phyloP scores from a whole-genome alignment of 192 early-diverging fungal species.

The Linnemannia schmuckeri region DNA sequence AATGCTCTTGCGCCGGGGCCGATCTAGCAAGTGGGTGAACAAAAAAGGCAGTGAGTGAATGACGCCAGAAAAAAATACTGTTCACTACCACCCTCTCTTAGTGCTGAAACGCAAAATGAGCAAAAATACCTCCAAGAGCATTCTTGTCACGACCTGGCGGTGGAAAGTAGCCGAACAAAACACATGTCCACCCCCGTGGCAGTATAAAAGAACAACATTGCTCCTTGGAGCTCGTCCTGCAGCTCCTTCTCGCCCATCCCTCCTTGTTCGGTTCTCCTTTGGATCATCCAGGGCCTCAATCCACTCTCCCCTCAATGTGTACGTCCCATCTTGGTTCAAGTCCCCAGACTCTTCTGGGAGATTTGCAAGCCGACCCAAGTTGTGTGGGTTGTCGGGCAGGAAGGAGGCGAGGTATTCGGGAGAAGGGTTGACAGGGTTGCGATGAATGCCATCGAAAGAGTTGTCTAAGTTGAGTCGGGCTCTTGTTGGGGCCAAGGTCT shows the following conservation, averaged over 20 bases:
- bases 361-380: conserved; percentile 7
- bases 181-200: conserved; percentile 84
- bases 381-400: conserved; percentile 15
- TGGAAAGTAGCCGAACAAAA: conserved; percentile 60
- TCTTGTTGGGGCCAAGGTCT: conserved; percentile 21
- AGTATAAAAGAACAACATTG: conserved; percentile 74
- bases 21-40: conserved; percentile 4
- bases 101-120: not conserved
- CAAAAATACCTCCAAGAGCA: conserved; percentile 57
- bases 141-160: conserved; percentile 58
- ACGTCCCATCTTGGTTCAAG: conserved; percentile 20
- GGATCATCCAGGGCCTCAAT: conserved; percentile 46
- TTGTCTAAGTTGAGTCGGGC: conserved; percentile 1
- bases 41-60: not conserved
- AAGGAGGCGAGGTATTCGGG: conserved; percentile 33
- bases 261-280: conserved; percentile 15
- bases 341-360: conserved; percentile 50
- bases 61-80: not conserved
- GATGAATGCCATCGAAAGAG: not conserved
- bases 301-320: conserved; percentile 61
- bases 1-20: conserved; percentile 48
- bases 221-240: not conserved
- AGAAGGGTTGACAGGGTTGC: conserved; percentile 36
- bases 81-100: not conserved
- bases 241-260: not conserved